Conservation (phyloP, 2,329 filamentous ascomycete genomes). For the Cercospora janseana region DNA sequence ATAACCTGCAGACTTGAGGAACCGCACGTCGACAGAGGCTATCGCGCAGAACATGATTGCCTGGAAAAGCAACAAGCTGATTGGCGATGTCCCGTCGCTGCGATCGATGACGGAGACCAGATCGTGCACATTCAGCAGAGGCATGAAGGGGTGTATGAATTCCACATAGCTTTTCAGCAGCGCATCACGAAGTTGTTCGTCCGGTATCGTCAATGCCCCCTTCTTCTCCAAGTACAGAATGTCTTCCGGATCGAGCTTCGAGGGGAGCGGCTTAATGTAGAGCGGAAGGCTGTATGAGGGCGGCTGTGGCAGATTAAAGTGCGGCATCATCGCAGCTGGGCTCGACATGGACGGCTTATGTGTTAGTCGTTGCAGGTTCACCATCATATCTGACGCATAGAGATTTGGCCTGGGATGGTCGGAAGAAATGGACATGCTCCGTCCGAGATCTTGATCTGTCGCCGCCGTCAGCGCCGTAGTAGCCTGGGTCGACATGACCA, state of each 20-base stretch:
- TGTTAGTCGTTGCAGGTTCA: conserved; percentile 33
- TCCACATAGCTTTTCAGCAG: conserved; percentile 80
- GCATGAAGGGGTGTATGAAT: conserved; percentile 93
- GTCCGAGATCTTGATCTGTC: conserved; percentile 34
- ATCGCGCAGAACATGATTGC: conserved; percentile 92
- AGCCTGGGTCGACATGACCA: background rate
- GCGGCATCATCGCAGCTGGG: conserved; percentile 27
- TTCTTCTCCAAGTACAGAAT: conserved; percentile 79
- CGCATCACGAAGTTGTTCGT: conserved; percentile 69
- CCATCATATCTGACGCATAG: conserved; percentile 34
- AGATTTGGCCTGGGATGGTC: conserved; percentile 25
- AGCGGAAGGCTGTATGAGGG: conserved; percentile 52
- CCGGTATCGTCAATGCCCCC: conserved; percentile 77
- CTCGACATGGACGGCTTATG: conserved; percentile 31
- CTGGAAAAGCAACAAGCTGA: conserved; percentile 87
- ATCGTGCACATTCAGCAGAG: conserved; percentile 68
- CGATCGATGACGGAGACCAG: conserved; percentile 61
- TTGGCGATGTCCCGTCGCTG: conserved; percentile 65
- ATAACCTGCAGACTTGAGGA: conserved; percentile 75
- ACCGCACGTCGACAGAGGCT: conserved; percentile 79
- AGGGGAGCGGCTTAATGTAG: conserved; percentile 77
- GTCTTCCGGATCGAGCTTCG: conserved; percentile 75
- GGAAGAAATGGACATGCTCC: conserved; percentile 26
- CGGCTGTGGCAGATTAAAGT: conserved; percentile 28
- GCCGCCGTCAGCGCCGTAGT: conserved; percentile 9